Conservation (phyloP, 768 basidiomycete genomes). For the Kwoniella sp. region DNA sequence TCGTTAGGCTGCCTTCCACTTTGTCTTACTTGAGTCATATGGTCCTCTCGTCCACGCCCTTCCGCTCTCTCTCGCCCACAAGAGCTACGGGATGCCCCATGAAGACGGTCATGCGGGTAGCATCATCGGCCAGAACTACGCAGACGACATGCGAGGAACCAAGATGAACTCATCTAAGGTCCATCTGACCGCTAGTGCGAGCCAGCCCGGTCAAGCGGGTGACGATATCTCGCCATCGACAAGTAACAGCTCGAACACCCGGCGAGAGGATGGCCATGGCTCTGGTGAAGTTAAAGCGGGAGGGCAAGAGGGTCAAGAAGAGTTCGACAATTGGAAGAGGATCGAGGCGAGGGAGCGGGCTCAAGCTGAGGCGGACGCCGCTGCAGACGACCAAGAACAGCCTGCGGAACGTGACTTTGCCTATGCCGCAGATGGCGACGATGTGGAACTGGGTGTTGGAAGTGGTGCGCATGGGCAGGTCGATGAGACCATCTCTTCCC, state of each 20-base stretch:
- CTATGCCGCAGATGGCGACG: constrained; percentile 10
- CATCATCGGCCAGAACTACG: constrained; percentile 39
- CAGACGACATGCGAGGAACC: constrained; percentile 25
- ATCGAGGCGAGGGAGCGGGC: constrained; percentile 5
- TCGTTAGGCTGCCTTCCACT: constrained; percentile 64
- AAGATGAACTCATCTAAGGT: constrained; percentile 33
- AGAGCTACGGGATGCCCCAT: constrained; percentile 55
- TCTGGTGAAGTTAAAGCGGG: neutral
- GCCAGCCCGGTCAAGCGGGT: neutral
- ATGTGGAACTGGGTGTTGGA: constrained; percentile 5
- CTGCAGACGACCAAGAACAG: neutral
- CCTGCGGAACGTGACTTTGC: constrained; percentile 12
- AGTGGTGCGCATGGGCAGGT: neutral
- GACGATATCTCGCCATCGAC: constrained; percentile 6
- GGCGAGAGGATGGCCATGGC: neutral
- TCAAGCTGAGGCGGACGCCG: neutral
- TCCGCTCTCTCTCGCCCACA: constrained; percentile 73
- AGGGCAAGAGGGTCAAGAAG: neutral
- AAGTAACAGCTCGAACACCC: neutral
- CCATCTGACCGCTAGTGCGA: constrained; percentile 19
- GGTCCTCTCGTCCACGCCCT: constrained; percentile 69
- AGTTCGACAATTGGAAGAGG: neutral
- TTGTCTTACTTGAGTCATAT: constrained; percentile 72
- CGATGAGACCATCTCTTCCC: constrained; percentile 6
- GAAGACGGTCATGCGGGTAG: constrained; percentile 37